Base-by-base conservation (phyloP, 257 asterid genomes). In the Plantago major region DNA sequence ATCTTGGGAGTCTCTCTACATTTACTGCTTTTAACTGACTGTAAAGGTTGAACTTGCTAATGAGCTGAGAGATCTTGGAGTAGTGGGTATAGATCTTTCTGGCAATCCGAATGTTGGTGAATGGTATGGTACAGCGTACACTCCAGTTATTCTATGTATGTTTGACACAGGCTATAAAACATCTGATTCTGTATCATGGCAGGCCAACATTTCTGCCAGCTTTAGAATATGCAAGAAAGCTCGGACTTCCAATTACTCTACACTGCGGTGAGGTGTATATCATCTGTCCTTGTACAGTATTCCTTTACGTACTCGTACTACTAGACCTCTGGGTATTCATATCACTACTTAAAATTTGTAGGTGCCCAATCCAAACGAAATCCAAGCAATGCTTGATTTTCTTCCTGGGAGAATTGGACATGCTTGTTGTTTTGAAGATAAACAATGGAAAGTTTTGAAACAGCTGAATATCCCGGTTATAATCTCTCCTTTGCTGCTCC, bases 181-280 rank as follows among this genome's bases (percentile, higher is more conserved):
- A 0, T 26, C 33, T 53, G 28, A n/a, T 47, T 38, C 70, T 71
- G 63, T 63, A 57, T 42, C 40, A 33, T 33, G 40, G 8, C 67
- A 92, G 98, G 98, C 38, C 10, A 65, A 89, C 97, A 6, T 84
- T 81, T 84, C 71, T 83, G 61, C 95, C 98, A 43, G 98, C 90
- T 69, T 71, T 92, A 68, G 78, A 81, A 73, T 89, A 58, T 78
- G 95, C 98, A 63, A 89, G 77, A 81, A 79, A 77, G 71, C 89
- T 78, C 73, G 97, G 95, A 55, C 86, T 92, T 56, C 66, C 75
- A 14, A 65, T 89, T 65, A 89, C 98, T 56, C 88, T 92, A 51
- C 98, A 92, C 64, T 92, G 97, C 67, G 97, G 99, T 60, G 97
- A 92, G 99, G 99, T 92, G 84, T 80, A 63, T 74, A 67, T 77